Conservation (phyloP, 225 moss, liverwort and hornwort genomes). For the Anthoceros angustus region DNA sequence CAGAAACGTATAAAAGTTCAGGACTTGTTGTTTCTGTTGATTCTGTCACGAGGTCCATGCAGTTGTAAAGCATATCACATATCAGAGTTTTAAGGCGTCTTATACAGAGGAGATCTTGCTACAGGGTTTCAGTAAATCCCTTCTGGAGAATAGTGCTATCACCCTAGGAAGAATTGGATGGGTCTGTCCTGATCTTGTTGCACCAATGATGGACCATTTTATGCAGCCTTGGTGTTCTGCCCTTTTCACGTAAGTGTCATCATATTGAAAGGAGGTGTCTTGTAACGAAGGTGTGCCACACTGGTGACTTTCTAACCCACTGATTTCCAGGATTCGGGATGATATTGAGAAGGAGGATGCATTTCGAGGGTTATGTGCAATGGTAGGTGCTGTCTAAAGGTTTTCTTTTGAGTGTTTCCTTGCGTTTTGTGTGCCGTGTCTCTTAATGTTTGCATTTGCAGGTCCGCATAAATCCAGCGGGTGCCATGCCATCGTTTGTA, state of each 20-base stretch:
- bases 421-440: background rate
- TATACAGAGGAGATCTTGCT: slow-evolving; percentile 12
- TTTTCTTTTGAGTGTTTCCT: background rate
- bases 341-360: slow-evolving; percentile 99
- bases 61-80: slow-evolving; percentile 5
- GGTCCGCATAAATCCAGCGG: slow-evolving; percentile 85
- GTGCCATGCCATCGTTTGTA: slow-evolving; percentile 73
- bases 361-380: slow-evolving; percentile 91
- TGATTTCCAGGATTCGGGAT: slow-evolving; percentile 63
- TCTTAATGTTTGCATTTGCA: slow-evolving; percentile 10
- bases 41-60: background rate
- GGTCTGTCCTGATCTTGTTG: slow-evolving; percentile 98
- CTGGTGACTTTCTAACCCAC: background rate
- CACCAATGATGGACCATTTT: slow-evolving; percentile 98
- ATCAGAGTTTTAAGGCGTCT: slow-evolving; percentile 15
- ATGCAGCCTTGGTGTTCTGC: slow-evolving; percentile 95
- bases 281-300: too few relatives aligned
- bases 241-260: slow-evolving; percentile 73
- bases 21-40: background rate
- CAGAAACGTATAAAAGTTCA: background rate
- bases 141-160: slow-evolving; percentile 98
- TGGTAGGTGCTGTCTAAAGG: slow-evolving; percentile 32
- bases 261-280: background rate
- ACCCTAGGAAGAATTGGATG: slow-evolving; percentile 96
- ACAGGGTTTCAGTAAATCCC: slow-evolving; percentile 98